These are phyloP conservation scores for Beta corolliflora DNA, from an alignment of 179 eudicot species.

Conservation along the genomic window DNA sequence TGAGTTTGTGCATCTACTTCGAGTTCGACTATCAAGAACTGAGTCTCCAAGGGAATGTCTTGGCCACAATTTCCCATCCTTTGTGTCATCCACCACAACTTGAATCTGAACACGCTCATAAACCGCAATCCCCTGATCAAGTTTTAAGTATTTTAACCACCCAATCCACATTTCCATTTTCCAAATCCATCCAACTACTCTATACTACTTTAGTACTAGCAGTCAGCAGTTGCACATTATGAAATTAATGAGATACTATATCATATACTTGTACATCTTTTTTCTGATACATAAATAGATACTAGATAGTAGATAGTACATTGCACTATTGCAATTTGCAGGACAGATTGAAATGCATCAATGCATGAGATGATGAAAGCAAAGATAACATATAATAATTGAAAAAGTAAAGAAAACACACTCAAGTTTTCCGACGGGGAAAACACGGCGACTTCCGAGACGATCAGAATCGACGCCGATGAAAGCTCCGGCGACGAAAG, in stretches of 20 bases:
- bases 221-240: too few relatives aligned
- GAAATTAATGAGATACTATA: too few relatives aligned
- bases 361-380: background rate
- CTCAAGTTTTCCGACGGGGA: slow-evolving; percentile 80
- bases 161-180: too few relatives aligned
- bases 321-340: too few relatives aligned
- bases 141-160: too few relatives aligned
- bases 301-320: too few relatives aligned
- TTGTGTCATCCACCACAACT: slow-evolving; percentile 94
- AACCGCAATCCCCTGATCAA: slow-evolving; percentile 61
- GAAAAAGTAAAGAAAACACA: slow-evolving; percentile 25
- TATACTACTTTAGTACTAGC: too few relatives aligned
- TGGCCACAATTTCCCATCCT: slow-evolving; percentile 65
- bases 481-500: slow-evolving; percentile 51
- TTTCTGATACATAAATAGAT: too few relatives aligned
- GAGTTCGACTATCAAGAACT: slow-evolving; percentile 57
- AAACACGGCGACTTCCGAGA: slow-evolving; percentile 61
- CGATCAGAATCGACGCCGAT: slow-evolving; percentile 68
- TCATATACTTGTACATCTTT: too few relatives aligned
- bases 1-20: slow-evolving; percentile 26
- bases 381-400: background rate
- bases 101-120: slow-evolving; percentile 80
- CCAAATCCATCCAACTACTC: too few relatives aligned
- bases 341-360: background rate
- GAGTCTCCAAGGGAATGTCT: slow-evolving; percentile 76